A percentile compares a stretch with the other conserved stretches of the same genome.
Conservation (phyloP, 495 filamentous ascomycete species). For the Tuber calosporum region DNA sequence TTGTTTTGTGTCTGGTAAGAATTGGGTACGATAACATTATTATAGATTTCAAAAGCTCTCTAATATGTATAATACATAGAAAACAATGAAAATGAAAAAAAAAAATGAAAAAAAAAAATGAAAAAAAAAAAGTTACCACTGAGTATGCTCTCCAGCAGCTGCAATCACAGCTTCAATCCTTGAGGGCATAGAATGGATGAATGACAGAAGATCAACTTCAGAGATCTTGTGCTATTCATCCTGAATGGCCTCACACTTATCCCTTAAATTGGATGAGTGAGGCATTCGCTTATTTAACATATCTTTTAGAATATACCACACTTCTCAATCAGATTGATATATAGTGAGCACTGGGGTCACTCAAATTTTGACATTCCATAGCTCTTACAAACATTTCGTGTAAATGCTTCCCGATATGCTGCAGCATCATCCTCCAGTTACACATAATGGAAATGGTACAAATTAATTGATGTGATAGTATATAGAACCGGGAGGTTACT, state of each 20-base stretch:
- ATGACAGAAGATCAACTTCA: slow-evolving; percentile 8
- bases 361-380: slow-evolving; percentile 8
- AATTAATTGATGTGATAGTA: too few species aligned
- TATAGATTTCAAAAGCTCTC: too few species aligned
- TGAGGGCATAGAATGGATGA: slow-evolving; percentile 18
- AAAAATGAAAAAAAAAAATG: too few species aligned
- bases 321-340: slow-evolving; percentile 26
- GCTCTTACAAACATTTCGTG: slow-evolving; percentile 4
- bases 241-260: slow-evolving; percentile 6
- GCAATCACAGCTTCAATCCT: slow-evolving; percentile 15
- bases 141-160: slow-evolving; percentile 11
- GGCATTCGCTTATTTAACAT: slow-evolving; percentile 10
- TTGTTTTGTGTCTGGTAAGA: too few species aligned
- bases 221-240: slow-evolving; percentile 15
- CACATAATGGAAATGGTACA: too few species aligned
- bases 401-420: not conserved
- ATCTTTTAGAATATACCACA: too few species aligned
- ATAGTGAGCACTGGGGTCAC: slow-evolving; percentile 20
- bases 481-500: too few species aligned
- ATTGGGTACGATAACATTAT: too few species aligned
- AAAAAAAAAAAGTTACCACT: too few species aligned
- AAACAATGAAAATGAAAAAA: too few species aligned
- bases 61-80: too few species aligned
- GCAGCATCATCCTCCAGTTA: slow-evolving; percentile 8
- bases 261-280: not conserved